Conservation (phyloP, 148 eudicot genomes). For the Chenopodium quinoa region DNA sequence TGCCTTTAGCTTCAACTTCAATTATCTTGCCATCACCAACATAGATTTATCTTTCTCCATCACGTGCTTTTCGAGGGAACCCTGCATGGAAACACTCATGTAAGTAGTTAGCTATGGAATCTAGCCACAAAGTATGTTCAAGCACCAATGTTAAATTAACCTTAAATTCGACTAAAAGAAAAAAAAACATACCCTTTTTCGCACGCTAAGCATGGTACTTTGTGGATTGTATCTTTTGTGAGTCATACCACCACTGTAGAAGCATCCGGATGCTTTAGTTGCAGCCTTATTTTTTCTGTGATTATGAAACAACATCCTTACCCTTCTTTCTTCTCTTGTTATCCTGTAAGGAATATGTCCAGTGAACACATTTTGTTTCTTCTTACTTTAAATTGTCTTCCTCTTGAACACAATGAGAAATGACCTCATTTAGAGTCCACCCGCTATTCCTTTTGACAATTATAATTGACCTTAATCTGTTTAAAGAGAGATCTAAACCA, state of each 20-base stretch:
- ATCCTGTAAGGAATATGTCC: neutral
- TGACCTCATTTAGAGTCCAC: slow-evolving; percentile 11
- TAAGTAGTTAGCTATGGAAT: neutral
- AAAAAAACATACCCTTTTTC: neutral
- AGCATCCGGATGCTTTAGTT: neutral
- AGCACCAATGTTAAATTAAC: neutral
- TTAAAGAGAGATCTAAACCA: neutral
- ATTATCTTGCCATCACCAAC: neutral
- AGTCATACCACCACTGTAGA: neutral
- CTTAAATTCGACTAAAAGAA: neutral
- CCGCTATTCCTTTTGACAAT: neutral
- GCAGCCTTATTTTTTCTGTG: no score
- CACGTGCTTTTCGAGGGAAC: neutral
- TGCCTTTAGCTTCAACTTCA: neutral
- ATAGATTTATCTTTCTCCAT: slow-evolving; percentile 8
- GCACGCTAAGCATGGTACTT: neutral
- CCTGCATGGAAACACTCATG: neutral
- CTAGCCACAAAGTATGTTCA: neutral
- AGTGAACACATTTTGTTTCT: neutral
- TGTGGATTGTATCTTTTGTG: neutral
- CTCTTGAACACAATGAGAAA: slow-evolving; percentile 7
- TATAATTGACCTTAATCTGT: neutral
- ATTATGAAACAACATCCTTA: no score
- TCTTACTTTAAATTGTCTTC: neutral
- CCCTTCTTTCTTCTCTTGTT: no score